phyloP scores from a whole-genome alignment of 768 basidiomycete species.

The Floccularia luteovirens region DNA sequence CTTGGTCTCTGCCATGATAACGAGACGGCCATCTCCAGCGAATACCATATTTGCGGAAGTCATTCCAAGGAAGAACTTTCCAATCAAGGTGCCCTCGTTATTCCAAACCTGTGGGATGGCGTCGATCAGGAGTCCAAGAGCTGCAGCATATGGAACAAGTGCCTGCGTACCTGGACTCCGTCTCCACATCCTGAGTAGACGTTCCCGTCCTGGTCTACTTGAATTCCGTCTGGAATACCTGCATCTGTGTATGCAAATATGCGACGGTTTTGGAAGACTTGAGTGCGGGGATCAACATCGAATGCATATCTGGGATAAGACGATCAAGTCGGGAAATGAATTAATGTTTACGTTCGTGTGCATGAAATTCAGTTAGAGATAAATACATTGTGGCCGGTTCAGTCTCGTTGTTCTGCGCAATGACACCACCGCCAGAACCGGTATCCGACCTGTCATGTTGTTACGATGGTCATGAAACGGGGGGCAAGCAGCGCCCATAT shows the following conservation, averaged over 20 bases:
- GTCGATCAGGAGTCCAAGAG: neutral
- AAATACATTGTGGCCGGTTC: slow-evolving; percentile 62
- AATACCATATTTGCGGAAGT: slow-evolving; percentile 39
- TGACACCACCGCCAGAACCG: slow-evolving; percentile 34
- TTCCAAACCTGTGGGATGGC: slow-evolving; percentile 38
- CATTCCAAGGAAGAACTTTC: slow-evolving; percentile 53
- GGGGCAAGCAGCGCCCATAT: neutral
- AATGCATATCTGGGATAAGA: slow-evolving; percentile 46
- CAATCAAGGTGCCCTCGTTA: slow-evolving; percentile 40
- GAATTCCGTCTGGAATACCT: slow-evolving; percentile 61
- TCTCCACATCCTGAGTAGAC: slow-evolving; percentile 66
- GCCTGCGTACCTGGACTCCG: slow-evolving; percentile 44
- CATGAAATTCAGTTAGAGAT: neutral
- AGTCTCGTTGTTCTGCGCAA: slow-evolving; percentile 47
- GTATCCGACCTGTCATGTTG: slow-evolving; percentile 51
- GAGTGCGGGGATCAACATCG: slow-evolving; percentile 51
- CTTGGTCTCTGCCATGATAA: slow-evolving; percentile 40
- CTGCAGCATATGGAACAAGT: neutral
- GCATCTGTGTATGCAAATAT: slow-evolving; percentile 63
- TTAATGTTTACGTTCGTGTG: neutral
- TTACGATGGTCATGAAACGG: neutral
- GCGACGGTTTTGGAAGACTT: slow-evolving; percentile 50
- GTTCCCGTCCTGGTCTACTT: slow-evolving; percentile 57
- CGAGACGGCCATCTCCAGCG: slow-evolving; percentile 29
- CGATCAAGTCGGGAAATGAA: neutral